Evolutionary conservation across 2,329 filamentous ascomycete species (phyloP).

Genomic region (Fonsecaea pedrosoi): DNA sequence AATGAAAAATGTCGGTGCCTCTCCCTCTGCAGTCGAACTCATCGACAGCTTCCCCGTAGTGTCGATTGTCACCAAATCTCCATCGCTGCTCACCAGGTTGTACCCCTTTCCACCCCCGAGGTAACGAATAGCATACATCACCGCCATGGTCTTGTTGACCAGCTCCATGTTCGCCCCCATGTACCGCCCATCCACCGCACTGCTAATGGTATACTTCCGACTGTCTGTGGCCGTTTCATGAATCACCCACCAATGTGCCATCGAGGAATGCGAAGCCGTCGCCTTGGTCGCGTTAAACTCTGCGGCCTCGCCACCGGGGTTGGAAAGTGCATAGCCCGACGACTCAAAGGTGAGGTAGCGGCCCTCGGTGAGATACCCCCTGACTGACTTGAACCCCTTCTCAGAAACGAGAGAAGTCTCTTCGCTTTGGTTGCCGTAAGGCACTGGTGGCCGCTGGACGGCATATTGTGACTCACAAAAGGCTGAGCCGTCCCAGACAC

Average conservation of each 20-base stretch:
- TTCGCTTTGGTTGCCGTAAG: constrained; percentile 53
- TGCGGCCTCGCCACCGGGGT: constrained; percentile 40
- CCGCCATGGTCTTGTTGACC: constrained; percentile 40
- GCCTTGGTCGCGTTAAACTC: constrained; percentile 40
- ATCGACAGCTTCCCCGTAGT: neutral
- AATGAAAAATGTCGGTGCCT: neutral
- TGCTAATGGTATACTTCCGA: constrained; percentile 50
- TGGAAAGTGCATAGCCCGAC: constrained; percentile 53
- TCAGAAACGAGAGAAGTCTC: constrained; percentile 55
- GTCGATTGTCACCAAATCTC: constrained; percentile 20
- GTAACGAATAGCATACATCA: constrained; percentile 45
- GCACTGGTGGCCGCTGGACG: constrained; percentile 53
- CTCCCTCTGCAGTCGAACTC: neutral
- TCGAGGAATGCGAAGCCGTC: constrained; percentile 48
- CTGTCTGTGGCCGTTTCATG: constrained; percentile 51
- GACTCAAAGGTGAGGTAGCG: constrained; percentile 61
- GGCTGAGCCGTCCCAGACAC: constrained; percentile 55
- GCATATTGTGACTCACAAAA: constrained; percentile 53
- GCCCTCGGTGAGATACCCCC: constrained; percentile 62
- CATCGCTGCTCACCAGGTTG: constrained; percentile 42
- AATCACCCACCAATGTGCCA: constrained; percentile 59
- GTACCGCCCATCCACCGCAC: constrained; percentile 51
- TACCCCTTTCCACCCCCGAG: constrained; percentile 48
- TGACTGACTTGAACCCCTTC: constrained; percentile 60
- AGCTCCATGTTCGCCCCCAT: constrained; percentile 42